These are phyloP conservation scores for Trebouxia gelatinosa DNA, from an alignment of 163 green algal species.

Conservation along the genomic window DNA sequence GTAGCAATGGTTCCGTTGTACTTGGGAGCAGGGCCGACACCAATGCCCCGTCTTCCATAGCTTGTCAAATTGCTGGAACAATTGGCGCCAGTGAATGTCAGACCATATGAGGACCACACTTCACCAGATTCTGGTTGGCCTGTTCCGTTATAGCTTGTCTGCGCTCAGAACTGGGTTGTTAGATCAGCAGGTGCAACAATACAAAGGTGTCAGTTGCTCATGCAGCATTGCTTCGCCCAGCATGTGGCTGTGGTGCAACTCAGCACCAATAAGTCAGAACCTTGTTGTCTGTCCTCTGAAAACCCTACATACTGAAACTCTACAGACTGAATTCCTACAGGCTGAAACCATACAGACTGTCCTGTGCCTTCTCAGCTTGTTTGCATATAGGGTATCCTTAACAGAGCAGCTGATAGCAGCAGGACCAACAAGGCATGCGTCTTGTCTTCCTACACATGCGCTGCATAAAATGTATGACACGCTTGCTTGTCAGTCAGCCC, in stretches of 20 bases:
- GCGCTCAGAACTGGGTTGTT: too few species aligned
- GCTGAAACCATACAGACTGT: too few species aligned
- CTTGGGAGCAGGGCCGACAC: background rate
- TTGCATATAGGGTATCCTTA: too few species aligned
- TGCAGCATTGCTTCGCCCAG: background rate
- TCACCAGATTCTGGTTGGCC: background rate
- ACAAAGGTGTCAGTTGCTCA: background rate
- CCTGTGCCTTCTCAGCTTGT: too few species aligned
- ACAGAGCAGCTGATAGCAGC: too few species aligned
- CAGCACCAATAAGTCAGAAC: background rate
- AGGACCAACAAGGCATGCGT: too few species aligned
- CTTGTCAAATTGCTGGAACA: background rate
- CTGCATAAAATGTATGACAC: too few species aligned
- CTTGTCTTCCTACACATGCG: too few species aligned
- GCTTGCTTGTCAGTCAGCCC: too few species aligned
- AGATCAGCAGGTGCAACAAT: too few species aligned
- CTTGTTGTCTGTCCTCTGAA: background rate
- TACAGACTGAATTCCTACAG: background rate
- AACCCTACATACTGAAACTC: background rate
- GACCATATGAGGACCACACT: slow-evolving; percentile 10
- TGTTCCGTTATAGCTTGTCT: slow-evolving; percentile 14
- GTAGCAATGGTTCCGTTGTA: background rate
- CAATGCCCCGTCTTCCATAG: background rate
- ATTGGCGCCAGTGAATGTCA: slow-evolving; percentile 14
- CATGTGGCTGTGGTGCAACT: background rate